Conservation (phyloP, 179 eudicot genomes). For the Heliamphora pulchella region DNA sequence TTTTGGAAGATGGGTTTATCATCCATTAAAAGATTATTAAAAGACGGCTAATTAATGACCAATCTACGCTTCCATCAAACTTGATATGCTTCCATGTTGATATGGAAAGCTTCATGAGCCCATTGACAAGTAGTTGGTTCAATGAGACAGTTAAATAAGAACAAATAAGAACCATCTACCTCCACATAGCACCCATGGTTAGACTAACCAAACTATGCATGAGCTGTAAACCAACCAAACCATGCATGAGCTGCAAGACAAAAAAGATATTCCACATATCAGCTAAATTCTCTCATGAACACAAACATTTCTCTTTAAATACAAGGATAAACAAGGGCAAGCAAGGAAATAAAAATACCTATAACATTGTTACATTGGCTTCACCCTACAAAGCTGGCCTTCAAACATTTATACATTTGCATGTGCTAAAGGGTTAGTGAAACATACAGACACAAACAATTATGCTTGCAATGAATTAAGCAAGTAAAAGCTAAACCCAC, state of each 20-base stretch:
- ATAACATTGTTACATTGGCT: neutral
- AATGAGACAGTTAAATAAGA: neutral
- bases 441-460: neutral
- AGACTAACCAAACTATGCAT: constrained; percentile 79
- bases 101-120: too few relatives aligned
- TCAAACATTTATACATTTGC: neutral
- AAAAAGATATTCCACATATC: neutral
- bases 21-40: too few relatives aligned
- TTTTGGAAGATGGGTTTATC: too few relatives aligned
- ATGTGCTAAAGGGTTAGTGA: neutral
- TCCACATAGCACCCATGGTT: constrained; percentile 87
- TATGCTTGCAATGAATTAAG: neutral
- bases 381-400: neutral
- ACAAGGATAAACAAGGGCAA: neutral
- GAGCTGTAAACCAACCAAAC: too few relatives aligned
- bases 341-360: neutral
- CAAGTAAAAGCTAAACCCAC: too few relatives aligned
- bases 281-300: neutral
- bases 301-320: neutral
- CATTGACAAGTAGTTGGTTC: too few relatives aligned
- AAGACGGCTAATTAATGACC: too few relatives aligned
- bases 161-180: constrained; percentile 32
- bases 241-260: constrained; percentile 40
- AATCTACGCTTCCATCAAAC: too few relatives aligned
- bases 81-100: too few relatives aligned